Conservation (phyloP, 805 yeast species). For the Wickerhamomyces hampshirensis region DNA sequence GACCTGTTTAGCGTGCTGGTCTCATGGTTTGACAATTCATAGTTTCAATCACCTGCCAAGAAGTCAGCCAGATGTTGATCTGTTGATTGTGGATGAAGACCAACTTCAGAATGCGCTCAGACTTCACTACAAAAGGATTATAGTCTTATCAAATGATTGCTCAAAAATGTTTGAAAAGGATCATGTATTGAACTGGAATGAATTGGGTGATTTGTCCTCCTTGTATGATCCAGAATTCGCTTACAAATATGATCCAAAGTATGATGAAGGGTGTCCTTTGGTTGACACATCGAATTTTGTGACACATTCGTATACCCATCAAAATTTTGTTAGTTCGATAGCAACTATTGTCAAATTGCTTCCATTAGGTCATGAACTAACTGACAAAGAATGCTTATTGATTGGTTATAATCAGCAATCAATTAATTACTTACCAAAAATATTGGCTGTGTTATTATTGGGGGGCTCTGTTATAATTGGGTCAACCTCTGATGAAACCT, state of each 20-base stretch:
- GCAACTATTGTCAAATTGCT: constrained; percentile 41
- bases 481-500: constrained; percentile 13
- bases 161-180: constrained; percentile 2
- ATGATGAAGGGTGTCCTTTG: constrained; percentile 27
- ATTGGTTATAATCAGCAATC: constrained; percentile 24
- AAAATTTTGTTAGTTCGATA: constrained; percentile 47
- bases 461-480: constrained; percentile 30
- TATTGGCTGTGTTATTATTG: constrained; percentile 28
- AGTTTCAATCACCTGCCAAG: constrained; percentile 32
- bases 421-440: constrained; percentile 41
- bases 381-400: constrained; percentile 26
- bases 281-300: constrained; percentile 30
- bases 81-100: constrained; percentile 27
- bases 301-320: constrained; percentile 40
- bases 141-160: constrained; percentile 26
- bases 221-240: constrained; percentile 9
- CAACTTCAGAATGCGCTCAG: constrained; percentile 20
- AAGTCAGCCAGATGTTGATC: constrained; percentile 24
- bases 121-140: constrained; percentile 26
- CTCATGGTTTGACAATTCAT: constrained; percentile 36
- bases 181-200: constrained; percentile 24
- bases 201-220: constrained; percentile 12
- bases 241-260: constrained; percentile 27
- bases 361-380: constrained; percentile 34
- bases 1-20: constrained; percentile 39